Evolutionary conservation across 2,329 filamentous ascomycete genomes (phyloP), one percentile per base, ranked within the genome.

Genomic region (Ophiostoma tasmaniense): DNA sequence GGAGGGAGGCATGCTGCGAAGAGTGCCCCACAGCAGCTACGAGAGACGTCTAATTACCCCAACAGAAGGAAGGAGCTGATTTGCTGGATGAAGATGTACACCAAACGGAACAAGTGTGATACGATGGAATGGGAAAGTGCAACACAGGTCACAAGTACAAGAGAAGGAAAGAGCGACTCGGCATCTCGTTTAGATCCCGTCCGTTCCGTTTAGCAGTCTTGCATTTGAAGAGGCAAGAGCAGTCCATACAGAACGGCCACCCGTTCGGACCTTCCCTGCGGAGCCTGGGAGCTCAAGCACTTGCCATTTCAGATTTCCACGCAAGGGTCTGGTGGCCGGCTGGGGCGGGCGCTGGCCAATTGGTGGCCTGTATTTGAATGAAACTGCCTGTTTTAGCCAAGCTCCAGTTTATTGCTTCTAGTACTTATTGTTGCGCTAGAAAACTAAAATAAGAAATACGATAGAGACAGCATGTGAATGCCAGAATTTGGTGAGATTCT

Each of bases 311-410:
- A 39, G 8, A 39, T 14, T 39, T 11, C 37, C 8, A 39, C 33
- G 50, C n/a, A 55, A 50, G 50, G 52, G 25, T 33, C 64, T 14
- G 42, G 14, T 28, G n/a, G 30, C 20, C 28, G 30, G 37, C n/a
- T 14, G n/a, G n/a, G 14, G 61, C 14, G 8, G 42, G 62, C 37
- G 45, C 67, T 45, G 64, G 64, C 68, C 37, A 67, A 69, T 69
- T 61, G 30, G 33, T 59, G 30, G 33, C 64, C 22, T 28, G 62
- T 66, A 55, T 50, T 30, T 64, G 30, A 37, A 37, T 52, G 65
- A 67, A 69, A 64, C 64, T 69, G 68, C 64, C 68, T 35, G 64
- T 64, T 66, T 55, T 55, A 67, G 68, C 59, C 55, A 62, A 69
- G 45, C 45, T 64, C 67, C 62, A 64, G 20, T 39, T 62, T n/a